Conservation (phyloP, 768 basidiomycete species). For the Collybia sp. region DNA sequence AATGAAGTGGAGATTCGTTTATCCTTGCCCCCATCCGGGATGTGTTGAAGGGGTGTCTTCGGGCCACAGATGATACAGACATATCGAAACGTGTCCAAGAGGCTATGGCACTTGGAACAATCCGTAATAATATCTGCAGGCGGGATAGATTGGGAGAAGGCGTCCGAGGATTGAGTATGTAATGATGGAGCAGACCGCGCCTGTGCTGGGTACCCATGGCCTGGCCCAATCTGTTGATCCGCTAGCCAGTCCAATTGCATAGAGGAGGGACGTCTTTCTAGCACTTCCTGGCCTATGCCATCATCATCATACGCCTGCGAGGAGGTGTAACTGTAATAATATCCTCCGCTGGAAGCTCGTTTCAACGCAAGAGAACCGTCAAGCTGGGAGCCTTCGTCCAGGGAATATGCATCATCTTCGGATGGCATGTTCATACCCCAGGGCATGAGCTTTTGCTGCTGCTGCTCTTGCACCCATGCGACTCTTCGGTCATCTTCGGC, state of each 20-base stretch:
- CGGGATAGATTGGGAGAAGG: constrained; percentile 28
- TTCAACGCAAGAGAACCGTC: constrained; percentile 65
- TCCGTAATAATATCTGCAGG: constrained; percentile 64
- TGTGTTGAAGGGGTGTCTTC: constrained; percentile 42
- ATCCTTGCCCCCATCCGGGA: constrained; percentile 46
- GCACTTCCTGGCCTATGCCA: constrained; percentile 14
- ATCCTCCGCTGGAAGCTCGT: constrained; percentile 63
- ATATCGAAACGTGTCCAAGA: constrained; percentile 82
- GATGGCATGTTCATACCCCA: constrained; percentile 57
- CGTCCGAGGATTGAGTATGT: constrained; percentile 24
- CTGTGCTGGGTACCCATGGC: constrained; percentile 15
- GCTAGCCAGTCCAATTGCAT: constrained; percentile 66
- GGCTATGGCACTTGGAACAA: constrained; percentile 76
- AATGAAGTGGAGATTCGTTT: constrained; percentile 20
- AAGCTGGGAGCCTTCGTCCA: constrained; percentile 32
- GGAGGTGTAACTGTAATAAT: constrained; percentile 68
- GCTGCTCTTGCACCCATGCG: constrained; percentile 84
- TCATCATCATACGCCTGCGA: constrained; percentile 52
- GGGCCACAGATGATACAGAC: constrained; percentile 88
- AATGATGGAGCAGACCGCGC: constrained; percentile 17
- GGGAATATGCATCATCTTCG: constrained; percentile 44
- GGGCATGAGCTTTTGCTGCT: constrained; percentile 50
- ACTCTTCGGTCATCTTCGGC: constrained; percentile 64
- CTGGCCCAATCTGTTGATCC: constrained; percentile 41
- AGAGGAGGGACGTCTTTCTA: constrained; percentile 52